Evolutionary conservation across 129 eudicot species (phyloP).

Genomic region (Daucus carota): DH1_v3.0 NC_030383.2:11622501-11623000

Average conservation of each 20-base stretch:
- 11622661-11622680: not conserved
- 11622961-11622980: not conserved
- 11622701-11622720: not conserved
- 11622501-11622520: not conserved
- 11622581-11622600: not conserved
- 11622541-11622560: not conserved
- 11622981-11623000: not conserved
- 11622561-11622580: not conserved
- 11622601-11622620: not conserved
- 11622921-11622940: no score
- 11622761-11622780: not conserved
- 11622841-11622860: not conserved
- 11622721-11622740: not conserved
- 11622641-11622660: not conserved
- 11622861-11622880: not conserved
- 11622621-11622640: not conserved
- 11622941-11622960: not conserved
- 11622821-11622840: not conserved
- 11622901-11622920: not conserved
- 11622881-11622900: not conserved
- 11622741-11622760: not conserved
- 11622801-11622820: no score
- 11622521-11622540: not conserved
- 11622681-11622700: not conserved
- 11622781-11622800: not conserved